These are phyloP conservation scores for Fragaria vesca DNA, from an alignment of 306 rosid genomes.

Conservation along the genomic window DNA sequence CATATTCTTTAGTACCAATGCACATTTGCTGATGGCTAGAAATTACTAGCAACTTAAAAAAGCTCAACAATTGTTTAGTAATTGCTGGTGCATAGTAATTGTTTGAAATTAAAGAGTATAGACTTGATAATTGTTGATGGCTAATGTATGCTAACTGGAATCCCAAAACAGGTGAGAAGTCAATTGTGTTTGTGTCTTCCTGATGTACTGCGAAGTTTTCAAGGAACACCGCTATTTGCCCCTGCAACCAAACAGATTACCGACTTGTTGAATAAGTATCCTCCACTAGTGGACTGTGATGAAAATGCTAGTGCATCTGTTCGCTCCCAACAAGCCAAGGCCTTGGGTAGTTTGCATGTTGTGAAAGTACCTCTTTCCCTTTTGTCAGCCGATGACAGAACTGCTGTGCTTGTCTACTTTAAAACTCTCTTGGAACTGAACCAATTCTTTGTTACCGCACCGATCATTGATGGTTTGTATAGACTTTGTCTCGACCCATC, in stretches of 20 bases:
- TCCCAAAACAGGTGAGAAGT: neutral
- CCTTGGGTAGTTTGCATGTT: neutral
- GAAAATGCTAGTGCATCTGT: neutral
- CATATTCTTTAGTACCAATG: too few relatives aligned
- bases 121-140: neutral
- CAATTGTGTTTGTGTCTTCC: neutral
- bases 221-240: neutral
- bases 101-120: too few relatives aligned
- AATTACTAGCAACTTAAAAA: too few relatives aligned
- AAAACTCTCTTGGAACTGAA: slow-evolving; percentile 65
- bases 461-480: slow-evolving; percentile 60
- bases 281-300: neutral
- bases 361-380: neutral
- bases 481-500: slow-evolving; percentile 52
- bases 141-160: neutral
- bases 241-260: neutral
- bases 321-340: neutral
- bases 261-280: neutral
- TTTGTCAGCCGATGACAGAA: neutral
- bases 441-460: slow-evolving; percentile 63
- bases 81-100: too few relatives aligned
- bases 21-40: too few relatives aligned
- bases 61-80: too few relatives aligned
- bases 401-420: slow-evolving; percentile 21
- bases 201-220: neutral